Percentiles rank a stretch among this genome's conserved stretches.
Conservation (phyloP, 2,329 filamentous ascomycete species). For the Aspergillus calidoustus region DNA sequence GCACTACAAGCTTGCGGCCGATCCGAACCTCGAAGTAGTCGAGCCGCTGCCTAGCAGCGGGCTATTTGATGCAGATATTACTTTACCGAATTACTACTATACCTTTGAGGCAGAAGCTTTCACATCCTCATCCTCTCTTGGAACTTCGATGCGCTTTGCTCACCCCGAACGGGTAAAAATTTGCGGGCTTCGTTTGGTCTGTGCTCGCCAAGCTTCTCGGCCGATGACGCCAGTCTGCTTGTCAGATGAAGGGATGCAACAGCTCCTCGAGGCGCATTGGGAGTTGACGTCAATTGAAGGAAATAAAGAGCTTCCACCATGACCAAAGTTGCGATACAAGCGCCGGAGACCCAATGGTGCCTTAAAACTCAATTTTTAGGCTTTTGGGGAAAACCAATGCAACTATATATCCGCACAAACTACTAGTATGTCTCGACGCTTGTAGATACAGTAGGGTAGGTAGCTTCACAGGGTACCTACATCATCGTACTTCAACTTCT, state of each 20-base stretch:
- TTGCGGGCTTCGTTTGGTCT: neutral
- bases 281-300: no score
- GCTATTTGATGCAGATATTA: neutral
- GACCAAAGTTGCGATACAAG: no score
- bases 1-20: neutral
- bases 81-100: neutral
- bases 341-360: no score
- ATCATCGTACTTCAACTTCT: conserved; percentile 12
- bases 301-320: no score
- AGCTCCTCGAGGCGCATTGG: neutral
- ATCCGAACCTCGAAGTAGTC: neutral
- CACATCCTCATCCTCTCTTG: neutral
- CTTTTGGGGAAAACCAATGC: neutral
- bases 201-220: neutral
- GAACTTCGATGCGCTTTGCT: neutral
- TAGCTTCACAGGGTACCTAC: neutral
- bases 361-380: no score
- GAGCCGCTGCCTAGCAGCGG: neutral
- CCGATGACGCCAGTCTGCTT: neutral
- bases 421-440: no score
- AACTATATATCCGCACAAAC: neutral
- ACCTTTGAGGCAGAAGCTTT: neutral
- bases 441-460: neutral
- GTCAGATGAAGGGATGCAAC: neutral
- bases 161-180: neutral